These are phyloP conservation scores for Fusarium beomiforme DNA, from an alignment of 2,329 filamentous ascomycete species.

Conservation along the genomic window DNA sequence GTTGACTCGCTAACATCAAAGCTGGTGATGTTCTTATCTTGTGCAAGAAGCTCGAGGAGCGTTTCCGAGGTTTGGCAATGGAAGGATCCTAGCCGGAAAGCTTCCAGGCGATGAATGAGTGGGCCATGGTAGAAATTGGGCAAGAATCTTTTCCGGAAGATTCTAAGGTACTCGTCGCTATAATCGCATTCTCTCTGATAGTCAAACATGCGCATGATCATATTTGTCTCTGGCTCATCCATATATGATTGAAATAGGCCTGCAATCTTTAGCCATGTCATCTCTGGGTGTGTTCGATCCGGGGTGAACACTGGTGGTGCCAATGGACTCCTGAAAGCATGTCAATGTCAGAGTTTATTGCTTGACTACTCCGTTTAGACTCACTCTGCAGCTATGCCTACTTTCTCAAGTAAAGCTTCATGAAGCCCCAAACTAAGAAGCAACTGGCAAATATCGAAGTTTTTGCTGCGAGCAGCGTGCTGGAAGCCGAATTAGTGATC, in stretches of 20 bases:
- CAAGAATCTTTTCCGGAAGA: conserved; percentile 36
- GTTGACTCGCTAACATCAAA: conserved; percentile 29
- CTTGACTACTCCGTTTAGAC: not conserved
- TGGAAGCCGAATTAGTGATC: accelerated
- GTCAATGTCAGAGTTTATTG: conserved; percentile 11
- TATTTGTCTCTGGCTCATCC: conserved; percentile 21
- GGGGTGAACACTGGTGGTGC: not conserved
- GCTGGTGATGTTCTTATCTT: not conserved
- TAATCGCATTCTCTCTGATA: not conserved
- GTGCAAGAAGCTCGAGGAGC: not conserved
- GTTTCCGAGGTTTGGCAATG: not conserved
- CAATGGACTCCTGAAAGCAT: not conserved
- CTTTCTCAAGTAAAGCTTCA: not conserved
- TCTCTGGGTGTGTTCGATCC: not conserved
- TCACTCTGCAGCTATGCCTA: not conserved
- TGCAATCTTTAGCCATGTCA: conserved; percentile 3
- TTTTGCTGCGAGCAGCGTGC: conserved; percentile 12
- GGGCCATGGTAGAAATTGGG: conserved; percentile 19
- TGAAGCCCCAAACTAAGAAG: conserved; percentile 28
- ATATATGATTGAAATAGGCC: conserved; percentile 36
- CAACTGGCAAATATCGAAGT: conserved; percentile 27
- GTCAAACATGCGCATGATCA: conserved; percentile 30
- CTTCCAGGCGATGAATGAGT: conserved; percentile 31
- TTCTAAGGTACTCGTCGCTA: not conserved
- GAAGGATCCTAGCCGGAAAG: conserved; percentile 34